phyloP scores from a whole-genome alignment of 139 green algal species.

The Chlorella sp. region DNA sequence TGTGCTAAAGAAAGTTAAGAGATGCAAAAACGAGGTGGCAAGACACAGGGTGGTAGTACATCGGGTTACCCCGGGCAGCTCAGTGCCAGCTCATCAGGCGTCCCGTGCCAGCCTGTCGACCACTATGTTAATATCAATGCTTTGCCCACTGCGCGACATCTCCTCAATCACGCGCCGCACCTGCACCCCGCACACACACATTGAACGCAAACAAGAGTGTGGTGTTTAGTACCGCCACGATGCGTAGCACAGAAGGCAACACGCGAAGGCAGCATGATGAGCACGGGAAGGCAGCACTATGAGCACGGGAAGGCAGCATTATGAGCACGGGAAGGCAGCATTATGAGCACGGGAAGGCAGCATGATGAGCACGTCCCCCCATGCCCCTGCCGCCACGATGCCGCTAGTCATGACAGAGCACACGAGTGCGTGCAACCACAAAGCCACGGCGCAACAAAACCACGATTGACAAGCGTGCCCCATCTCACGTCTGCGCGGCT shows the following conservation, averaged over 20 bases:
- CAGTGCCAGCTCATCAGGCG: neutral
- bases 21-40: no score
- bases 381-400: no score
- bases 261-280: no score
- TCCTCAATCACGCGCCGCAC: conserved; percentile 66
- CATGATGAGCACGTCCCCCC: no score
- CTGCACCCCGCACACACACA: conserved; percentile 33
- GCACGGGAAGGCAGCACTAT: neutral
- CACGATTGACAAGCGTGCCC: no score
- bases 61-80: no score
- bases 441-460: no score
- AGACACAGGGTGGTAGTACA: neutral
- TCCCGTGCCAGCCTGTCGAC: conserved; percentile 59
- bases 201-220: neutral
- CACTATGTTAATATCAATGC: conserved; percentile 83
- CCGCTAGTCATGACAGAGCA: no score
- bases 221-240: neutral
- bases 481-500: conserved; percentile 49
- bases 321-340: neutral
- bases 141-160: conserved; percentile 69
- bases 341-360: no score
- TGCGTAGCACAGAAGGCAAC: neutral
- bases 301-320: neutral
- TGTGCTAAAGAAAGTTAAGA: no score
- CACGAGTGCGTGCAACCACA: no score